Evolutionary conservation across 1,284 basidiomycete species (phyloP).

Genomic region (Sporisorium exsertum): DNA sequence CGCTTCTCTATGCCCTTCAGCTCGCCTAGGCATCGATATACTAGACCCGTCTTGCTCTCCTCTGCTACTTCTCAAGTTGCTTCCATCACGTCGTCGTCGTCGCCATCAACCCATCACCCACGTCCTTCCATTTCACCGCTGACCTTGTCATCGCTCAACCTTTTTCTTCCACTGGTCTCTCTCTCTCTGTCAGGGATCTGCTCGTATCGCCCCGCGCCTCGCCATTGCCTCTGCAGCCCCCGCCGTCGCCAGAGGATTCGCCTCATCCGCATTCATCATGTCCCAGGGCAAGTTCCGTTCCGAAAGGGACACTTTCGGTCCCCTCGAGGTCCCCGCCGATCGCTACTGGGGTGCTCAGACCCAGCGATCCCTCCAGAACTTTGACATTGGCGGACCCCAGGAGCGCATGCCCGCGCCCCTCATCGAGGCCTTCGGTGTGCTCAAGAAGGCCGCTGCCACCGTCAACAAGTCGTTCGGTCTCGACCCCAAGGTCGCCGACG

Average conservation of each 20-base stretch:
- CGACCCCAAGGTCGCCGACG: slow-evolving; percentile 86
- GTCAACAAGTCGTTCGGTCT: slow-evolving; percentile 93
- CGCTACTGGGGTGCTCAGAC: slow-evolving; percentile 99
- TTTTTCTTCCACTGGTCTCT: background rate
- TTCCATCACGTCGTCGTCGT: background rate
- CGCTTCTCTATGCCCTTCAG: slow-evolving; percentile 9
- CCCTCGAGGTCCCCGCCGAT: slow-evolving; percentile 91
- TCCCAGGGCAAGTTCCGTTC: slow-evolving; percentile 55
- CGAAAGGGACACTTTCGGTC: slow-evolving; percentile 83
- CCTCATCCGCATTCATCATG: slow-evolving; percentile 45
- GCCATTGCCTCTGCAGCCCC: slow-evolving; percentile 29
- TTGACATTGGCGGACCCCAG: slow-evolving; percentile 94
- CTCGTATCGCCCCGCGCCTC: slow-evolving; percentile 42
- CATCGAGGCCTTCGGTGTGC: slow-evolving; percentile 96
- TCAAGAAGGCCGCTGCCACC: slow-evolving; percentile 95
- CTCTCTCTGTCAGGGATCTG: slow-evolving; percentile 15
- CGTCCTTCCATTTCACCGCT: background rate
- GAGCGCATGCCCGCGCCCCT: slow-evolving; percentile 93
- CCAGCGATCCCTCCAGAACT: slow-evolving; percentile 96
- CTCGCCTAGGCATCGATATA: background rate
- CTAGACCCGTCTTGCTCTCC: background rate
- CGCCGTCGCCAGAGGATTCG: slow-evolving; percentile 28
- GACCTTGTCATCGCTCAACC: background rate
- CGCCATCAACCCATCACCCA: background rate
- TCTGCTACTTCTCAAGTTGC: background rate